A percentile compares a stretch with the other conserved stretches of the same genome.
Evolutionary conservation across 2,329 filamentous ascomycete species (phyloP).

Genomic region (Verticillium nubilum): DNA sequence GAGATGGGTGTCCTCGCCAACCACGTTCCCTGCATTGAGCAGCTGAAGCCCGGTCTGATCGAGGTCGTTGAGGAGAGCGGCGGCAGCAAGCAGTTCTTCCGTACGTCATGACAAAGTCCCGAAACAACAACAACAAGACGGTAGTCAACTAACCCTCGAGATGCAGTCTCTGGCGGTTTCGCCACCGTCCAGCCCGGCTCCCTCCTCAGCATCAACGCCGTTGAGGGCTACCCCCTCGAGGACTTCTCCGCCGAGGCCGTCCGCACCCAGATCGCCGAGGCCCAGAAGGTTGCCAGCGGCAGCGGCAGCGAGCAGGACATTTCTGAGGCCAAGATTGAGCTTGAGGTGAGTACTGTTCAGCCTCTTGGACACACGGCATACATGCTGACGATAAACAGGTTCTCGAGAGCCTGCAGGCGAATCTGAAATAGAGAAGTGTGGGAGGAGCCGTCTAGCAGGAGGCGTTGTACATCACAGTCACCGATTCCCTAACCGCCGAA

Average conservation of each 20-base stretch:
- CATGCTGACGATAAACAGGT: slow-evolving; percentile 47
- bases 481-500: slow-evolving; percentile 14
- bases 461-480: slow-evolving; percentile 35
- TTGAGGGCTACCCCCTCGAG: slow-evolving; percentile 90
- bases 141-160: neutral
- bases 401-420: slow-evolving; percentile 75
- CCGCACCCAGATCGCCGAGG: slow-evolving; percentile 84
- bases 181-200: slow-evolving; percentile 96
- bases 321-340: slow-evolving; percentile 97
- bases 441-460: slow-evolving; percentile 29
- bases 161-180: slow-evolving; percentile 87
- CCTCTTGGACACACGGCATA: neutral
- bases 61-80: slow-evolving; percentile 94
- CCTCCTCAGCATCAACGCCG: slow-evolving; percentile 93
- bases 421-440: slow-evolving; percentile 68
- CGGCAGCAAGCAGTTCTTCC: slow-evolving; percentile 93
- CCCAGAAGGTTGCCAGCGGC: slow-evolving; percentile 89
- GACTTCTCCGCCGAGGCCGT: slow-evolving; percentile 94
- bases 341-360: slow-evolving; percentile 67
- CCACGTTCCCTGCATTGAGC: slow-evolving; percentile 98
- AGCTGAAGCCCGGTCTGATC: slow-evolving; percentile 93
- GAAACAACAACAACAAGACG: neutral
- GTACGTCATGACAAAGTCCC: slow-evolving; percentile 56
- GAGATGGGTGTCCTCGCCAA: slow-evolving; percentile 99
- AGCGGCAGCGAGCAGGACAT: slow-evolving; percentile 94